Evolutionary conservation across 495 filamentous ascomycete species (phyloP).

Genomic region (Penicillium lagena): DNA sequence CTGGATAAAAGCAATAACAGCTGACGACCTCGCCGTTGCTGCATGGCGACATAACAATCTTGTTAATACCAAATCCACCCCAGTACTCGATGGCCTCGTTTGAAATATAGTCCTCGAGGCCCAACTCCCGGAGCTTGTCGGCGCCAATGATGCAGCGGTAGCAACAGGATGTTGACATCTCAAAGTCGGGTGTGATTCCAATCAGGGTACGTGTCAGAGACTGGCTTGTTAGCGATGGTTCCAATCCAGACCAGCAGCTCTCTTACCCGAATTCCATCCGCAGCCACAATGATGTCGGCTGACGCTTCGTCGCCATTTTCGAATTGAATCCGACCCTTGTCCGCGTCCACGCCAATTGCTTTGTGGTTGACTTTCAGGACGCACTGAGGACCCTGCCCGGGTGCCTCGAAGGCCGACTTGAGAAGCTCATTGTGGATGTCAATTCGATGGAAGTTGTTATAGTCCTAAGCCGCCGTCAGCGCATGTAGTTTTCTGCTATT

Average conservation of each 20-base stretch:
- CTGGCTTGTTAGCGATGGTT: not conserved
- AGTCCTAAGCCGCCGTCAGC: slow-evolving; percentile 8
- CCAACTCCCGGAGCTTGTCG: slow-evolving; percentile 18
- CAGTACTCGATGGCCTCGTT: slow-evolving; percentile 29
- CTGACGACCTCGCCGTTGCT: slow-evolving; percentile 20
- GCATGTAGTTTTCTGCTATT: too few relatives aligned
- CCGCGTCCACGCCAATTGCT: slow-evolving; percentile 9
- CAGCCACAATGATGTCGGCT: slow-evolving; percentile 20
- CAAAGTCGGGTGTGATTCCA: slow-evolving; percentile 17
- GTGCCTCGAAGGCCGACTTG: slow-evolving; percentile 16
- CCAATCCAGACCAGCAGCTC: not conserved
- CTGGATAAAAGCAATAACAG: slow-evolving; percentile 23
- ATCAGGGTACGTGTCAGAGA: slow-evolving; percentile 11
- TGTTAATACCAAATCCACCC: slow-evolving; percentile 26
- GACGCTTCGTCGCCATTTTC: slow-evolving; percentile 12
- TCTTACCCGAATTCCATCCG: slow-evolving; percentile 23
- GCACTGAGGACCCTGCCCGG: slow-evolving; percentile 13
- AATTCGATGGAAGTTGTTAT: slow-evolving; percentile 27
- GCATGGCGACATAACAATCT: slow-evolving; percentile 26
- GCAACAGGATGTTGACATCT: slow-evolving; percentile 23
- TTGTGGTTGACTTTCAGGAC: slow-evolving; percentile 21
- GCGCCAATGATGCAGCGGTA: slow-evolving; percentile 24
- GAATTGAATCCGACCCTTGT: slow-evolving; percentile 15
- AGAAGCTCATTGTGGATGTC: slow-evolving; percentile 23
- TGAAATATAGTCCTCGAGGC: slow-evolving; percentile 15